Conservation (phyloP, 805 yeast species). For the Barnettozyma californica region DNA sequence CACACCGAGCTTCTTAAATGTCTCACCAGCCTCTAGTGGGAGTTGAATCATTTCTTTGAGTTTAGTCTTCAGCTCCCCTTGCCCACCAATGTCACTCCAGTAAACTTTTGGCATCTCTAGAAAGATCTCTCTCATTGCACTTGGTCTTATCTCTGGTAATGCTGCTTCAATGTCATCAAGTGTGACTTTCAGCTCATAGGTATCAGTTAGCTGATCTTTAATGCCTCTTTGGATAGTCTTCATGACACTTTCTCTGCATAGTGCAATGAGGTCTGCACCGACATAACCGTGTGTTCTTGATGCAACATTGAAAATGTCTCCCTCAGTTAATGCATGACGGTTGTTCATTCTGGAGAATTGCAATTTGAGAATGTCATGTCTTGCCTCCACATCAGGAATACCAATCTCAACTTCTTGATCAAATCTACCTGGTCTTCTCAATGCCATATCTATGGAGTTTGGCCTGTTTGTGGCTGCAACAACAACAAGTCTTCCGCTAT, state of each 20-base stretch:
- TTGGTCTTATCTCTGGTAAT: slow-evolving; percentile 77
- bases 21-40: slow-evolving; percentile 77
- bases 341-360: slow-evolving; percentile 45
- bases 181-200: slow-evolving; percentile 40
- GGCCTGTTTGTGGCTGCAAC: slow-evolving; percentile 76
- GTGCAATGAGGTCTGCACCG: slow-evolving; percentile 90
- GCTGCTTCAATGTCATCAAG: slow-evolving; percentile 64
- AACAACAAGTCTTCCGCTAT: slow-evolving; percentile 56
- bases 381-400: slow-evolving; percentile 81
- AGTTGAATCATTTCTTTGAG: slow-evolving; percentile 86
- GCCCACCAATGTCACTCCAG: slow-evolving; percentile 97
- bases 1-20: slow-evolving; percentile 75
- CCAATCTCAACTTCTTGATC: slow-evolving; percentile 89
- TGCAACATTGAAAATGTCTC: slow-evolving; percentile 60
- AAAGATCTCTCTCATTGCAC: slow-evolving; percentile 95
- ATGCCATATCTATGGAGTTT: slow-evolving; percentile 60
- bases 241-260: slow-evolving; percentile 86
- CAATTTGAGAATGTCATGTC: slow-evolving; percentile 64
- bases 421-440: slow-evolving; percentile 83
- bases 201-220: slow-evolving; percentile 16
- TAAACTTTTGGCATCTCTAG: slow-evolving; percentile 90
- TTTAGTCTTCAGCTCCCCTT: slow-evolving; percentile 72
- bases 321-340: slow-evolving; percentile 46
- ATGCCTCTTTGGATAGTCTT: slow-evolving; percentile 66
- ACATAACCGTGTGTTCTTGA: slow-evolving; percentile 92